These are phyloP conservation scores for Fusarium xylarioides DNA, from an alignment of 2,329 filamentous ascomycete genomes.

Conservation along the genomic window DNA sequence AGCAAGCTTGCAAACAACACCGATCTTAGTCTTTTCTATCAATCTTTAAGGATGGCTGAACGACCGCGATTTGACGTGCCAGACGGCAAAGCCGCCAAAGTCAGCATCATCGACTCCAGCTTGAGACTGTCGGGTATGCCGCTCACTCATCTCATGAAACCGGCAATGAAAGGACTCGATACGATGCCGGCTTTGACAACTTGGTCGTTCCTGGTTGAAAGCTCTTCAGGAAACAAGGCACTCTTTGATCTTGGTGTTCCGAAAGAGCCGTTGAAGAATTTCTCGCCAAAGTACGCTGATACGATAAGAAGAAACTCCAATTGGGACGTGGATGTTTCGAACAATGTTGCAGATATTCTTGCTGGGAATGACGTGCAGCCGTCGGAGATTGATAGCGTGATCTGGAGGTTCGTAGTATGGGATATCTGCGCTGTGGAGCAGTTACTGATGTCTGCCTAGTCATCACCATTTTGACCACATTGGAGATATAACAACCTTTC, in stretches of 20 bases:
- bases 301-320: background rate
- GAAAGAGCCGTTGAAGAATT: background rate
- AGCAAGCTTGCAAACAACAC: accelerated
- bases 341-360: slow-evolving; percentile 21
- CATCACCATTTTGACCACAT: slow-evolving; percentile 31
- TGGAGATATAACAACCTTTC: slow-evolving; percentile 24
- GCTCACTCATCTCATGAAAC: background rate
- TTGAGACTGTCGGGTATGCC: slow-evolving; percentile 1
- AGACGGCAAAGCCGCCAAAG: background rate
- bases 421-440: accelerated
- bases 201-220: slow-evolving; percentile 22
- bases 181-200: background rate
- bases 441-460: background rate
- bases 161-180: background rate
- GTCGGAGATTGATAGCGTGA: slow-evolving; percentile 8
- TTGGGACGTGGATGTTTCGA: background rate
- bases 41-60: background rate
- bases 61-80: slow-evolving; percentile 2
- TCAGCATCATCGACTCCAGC: slow-evolving; percentile 20
- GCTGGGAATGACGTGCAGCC: background rate
- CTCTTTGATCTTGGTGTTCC: slow-evolving; percentile 26
- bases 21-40: accelerated
- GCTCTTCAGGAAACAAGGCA: background rate
- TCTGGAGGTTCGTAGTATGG: slow-evolving; percentile 16
- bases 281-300: slow-evolving; percentile 1